phyloP scores from a whole-genome alignment of 2,329 filamentous ascomycete species.

The Paecilomyces sp. region DNA sequence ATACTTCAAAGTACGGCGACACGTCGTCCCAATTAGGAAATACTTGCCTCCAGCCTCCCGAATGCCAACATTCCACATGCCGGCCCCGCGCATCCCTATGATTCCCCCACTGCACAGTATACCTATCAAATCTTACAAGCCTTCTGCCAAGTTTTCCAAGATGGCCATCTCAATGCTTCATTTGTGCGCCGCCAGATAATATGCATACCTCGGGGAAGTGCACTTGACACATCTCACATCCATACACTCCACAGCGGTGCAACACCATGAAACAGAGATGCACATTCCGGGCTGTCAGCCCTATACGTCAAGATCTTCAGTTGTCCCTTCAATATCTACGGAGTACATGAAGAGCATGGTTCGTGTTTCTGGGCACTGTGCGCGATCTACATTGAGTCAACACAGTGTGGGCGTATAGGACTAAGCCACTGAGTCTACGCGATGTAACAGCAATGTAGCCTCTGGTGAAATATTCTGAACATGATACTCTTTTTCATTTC shows the following conservation, averaged over 20 bases:
- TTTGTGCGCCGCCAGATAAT: background rate
- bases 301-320: background rate
- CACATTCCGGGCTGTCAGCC: background rate
- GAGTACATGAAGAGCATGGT: background rate
- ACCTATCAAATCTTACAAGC: background rate
- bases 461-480: too few relatives aligned
- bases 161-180: background rate
- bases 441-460: too few relatives aligned
- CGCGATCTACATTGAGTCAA: too few relatives aligned
- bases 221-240: background rate
- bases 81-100: background rate
- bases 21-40: background rate
- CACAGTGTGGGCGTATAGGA: too few relatives aligned
- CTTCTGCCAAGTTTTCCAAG: background rate
- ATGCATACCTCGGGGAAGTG: background rate
- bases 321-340: background rate
- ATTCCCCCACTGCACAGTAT: background rate
- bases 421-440: too few relatives aligned
- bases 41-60: background rate
- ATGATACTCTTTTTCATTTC: too few relatives aligned
- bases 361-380: background rate
- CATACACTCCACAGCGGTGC: background rate
- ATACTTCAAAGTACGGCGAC: background rate
- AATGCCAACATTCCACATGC: constrained; percentile 13
- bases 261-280: background rate